Percentiles rank a stretch among this genome's conserved stretches.
phyloP scores from a whole-genome alignment of 2,329 filamentous ascomycete species.

The Biscogniauxia marginata region DNA sequence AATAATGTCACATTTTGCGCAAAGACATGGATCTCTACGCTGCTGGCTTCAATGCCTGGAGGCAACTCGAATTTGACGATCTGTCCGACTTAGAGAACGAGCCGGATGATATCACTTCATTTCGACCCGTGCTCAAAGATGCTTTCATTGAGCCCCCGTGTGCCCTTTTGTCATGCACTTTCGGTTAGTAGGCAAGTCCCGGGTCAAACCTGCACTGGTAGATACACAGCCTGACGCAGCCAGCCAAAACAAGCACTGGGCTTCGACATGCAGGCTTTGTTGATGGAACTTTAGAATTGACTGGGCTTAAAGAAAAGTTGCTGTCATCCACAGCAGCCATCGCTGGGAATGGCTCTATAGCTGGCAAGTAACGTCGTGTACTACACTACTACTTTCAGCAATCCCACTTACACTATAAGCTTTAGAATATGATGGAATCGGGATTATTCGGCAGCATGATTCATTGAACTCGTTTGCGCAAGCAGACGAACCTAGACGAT shows the following conservation, averaged over 20 bases:
- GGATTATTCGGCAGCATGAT: constrained; percentile 30
- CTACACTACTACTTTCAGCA: no score
- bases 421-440: constrained; percentile 25
- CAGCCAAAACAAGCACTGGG: constrained; percentile 25
- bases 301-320: constrained; percentile 21
- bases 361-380: constrained; percentile 28
- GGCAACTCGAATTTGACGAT: constrained; percentile 45
- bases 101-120: constrained; percentile 45
- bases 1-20: background rate
- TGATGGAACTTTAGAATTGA: constrained; percentile 20
- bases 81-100: constrained; percentile 27
- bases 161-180: constrained; percentile 41
- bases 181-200: constrained; percentile 38
- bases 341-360: constrained; percentile 35
- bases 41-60: constrained; percentile 59
- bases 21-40: constrained; percentile 49
- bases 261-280: constrained; percentile 29
- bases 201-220: background rate
- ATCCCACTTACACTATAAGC: background rate
- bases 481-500: constrained; percentile 10
- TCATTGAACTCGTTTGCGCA: constrained; percentile 10
- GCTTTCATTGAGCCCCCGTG: constrained; percentile 31
- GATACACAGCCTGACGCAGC: constrained; percentile 3
- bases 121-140: constrained; percentile 42
- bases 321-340: constrained; percentile 28